phyloP scores from a whole-genome alignment of 164 flowering plant genomes.

The Macadamia integrifolia region DNA sequence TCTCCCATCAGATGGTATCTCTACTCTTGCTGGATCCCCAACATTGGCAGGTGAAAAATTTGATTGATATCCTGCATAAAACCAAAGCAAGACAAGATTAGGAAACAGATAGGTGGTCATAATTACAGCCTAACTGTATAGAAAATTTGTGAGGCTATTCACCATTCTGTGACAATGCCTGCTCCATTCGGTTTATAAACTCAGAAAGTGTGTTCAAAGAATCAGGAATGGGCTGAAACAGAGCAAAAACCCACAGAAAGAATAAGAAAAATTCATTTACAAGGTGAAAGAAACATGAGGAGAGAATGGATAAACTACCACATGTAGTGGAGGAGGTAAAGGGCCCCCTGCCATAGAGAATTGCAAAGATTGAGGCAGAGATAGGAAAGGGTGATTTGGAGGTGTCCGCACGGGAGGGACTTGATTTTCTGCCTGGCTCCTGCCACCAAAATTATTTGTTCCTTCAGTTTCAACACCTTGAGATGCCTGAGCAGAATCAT shows the following conservation, averaged over 20 bases:
- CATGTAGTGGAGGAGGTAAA: slow-evolving; percentile 55
- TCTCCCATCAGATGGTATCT: slow-evolving; percentile 45
- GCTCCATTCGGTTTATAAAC: slow-evolving; percentile 79
- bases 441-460: slow-evolving; percentile 29
- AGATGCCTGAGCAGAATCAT: slow-evolving; percentile 30
- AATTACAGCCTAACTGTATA: neutral
- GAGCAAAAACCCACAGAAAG: neutral
- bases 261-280: neutral
- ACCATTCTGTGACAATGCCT: slow-evolving; percentile 58
- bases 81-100: neutral
- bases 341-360: slow-evolving; percentile 48
- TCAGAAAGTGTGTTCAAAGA: slow-evolving; percentile 69
- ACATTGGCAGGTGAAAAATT: slow-evolving; percentile 29
- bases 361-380: slow-evolving; percentile 47
- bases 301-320: slow-evolving; percentile 33
- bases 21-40: slow-evolving; percentile 23
- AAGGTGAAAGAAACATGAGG: neutral
- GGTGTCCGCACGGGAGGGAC: slow-evolving; percentile 35
- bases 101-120: neutral
- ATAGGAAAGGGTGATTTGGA: slow-evolving; percentile 31
- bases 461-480: slow-evolving; percentile 54
- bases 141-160: slow-evolving; percentile 1
- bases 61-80: slow-evolving; percentile 40
- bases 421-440: slow-evolving; percentile 46
- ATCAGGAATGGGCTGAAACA: slow-evolving; percentile 80